Evolutionary conservation across 192 early-diverging fungal genomes (phyloP).

Genomic region (Blastocladiella britannica): DNA sequence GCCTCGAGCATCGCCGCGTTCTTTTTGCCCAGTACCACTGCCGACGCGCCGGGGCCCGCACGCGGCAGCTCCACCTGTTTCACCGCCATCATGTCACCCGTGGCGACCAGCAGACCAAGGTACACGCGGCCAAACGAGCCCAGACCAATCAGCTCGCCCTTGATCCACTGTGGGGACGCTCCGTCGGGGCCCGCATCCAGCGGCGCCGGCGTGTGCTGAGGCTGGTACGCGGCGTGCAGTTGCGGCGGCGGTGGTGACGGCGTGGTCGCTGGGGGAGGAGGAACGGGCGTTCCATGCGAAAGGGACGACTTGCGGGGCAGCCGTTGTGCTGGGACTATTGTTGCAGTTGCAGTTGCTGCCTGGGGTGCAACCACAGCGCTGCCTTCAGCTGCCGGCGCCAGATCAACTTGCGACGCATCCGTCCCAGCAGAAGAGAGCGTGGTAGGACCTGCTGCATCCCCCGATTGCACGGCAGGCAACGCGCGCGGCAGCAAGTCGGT

Average conservation of each 20-base stretch:
- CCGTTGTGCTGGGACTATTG: background rate
- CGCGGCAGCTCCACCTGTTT: conserved; percentile 55
- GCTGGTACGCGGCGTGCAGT: background rate
- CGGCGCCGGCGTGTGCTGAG: background rate
- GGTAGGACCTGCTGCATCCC: no score
- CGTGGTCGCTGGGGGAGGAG: background rate
- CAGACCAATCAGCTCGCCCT: conserved; percentile 59
- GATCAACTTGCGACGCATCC: no score
- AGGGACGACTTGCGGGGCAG: background rate
- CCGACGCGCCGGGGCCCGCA: conserved; percentile 10
- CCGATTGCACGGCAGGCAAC: no score
- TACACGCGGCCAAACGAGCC: conserved; percentile 65
- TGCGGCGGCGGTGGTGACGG: background rate
- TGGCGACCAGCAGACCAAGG: conserved; percentile 46
- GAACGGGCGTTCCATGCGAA: no score
- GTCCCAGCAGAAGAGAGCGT: no score
- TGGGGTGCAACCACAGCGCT: no score
- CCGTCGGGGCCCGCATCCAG: conserved; percentile 7
- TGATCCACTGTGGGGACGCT: conserved; percentile 42
- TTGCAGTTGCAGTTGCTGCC: no score
- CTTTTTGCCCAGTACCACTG: conserved; percentile 15
- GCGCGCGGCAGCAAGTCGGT: no score
- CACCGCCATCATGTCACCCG: conserved; percentile 60
- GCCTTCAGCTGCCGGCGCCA: no score
- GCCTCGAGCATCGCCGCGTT: conserved; percentile 22